A percentile compares a stretch with the other conserved stretches of the same genome.
phyloP scores from a whole-genome alignment of 2,329 filamentous ascomycete genomes.

The Neophaeococcomyces mojaviensis region DNA sequence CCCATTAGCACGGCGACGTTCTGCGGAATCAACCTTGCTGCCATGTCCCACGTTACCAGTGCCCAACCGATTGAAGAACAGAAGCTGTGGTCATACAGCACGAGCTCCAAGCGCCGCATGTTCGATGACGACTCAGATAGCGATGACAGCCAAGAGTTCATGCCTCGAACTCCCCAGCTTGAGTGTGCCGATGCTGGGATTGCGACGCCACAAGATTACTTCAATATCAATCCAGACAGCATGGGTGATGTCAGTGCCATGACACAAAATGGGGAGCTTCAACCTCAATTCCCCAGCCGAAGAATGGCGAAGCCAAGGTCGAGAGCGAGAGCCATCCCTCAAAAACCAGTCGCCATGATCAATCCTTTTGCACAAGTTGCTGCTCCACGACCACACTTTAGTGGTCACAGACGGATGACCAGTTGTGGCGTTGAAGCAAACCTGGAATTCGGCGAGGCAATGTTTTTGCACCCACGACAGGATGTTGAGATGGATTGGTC shows the following conservation, averaged over 20 bases:
- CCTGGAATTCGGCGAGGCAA: constrained; percentile 38
- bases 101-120: constrained; percentile 36
- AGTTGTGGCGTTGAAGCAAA: constrained; percentile 29
- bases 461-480: constrained; percentile 36
- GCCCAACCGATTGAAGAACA: constrained; percentile 32
- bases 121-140: constrained; percentile 26
- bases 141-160: constrained; percentile 28
- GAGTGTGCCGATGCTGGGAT: constrained; percentile 16
- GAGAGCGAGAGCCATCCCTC: background rate
- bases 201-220: constrained; percentile 20
- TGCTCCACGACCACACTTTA: constrained; percentile 12
- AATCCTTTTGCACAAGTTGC: constrained; percentile 19
- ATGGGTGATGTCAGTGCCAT: constrained; percentile 19
- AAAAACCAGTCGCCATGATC: constrained; percentile 12
- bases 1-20: constrained; percentile 32
- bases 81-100: constrained; percentile 31
- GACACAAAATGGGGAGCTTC: constrained; percentile 5
- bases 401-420: constrained; percentile 26
- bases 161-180: constrained; percentile 19
- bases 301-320: constrained; percentile 20
- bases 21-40: constrained; percentile 21
- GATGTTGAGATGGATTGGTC: constrained; percentile 35
- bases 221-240: constrained; percentile 20
- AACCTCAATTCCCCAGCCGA: constrained; percentile 14
- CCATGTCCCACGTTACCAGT: constrained; percentile 29